A percentile compares a stretch with the other conserved stretches of the same genome.
phyloP scores from a whole-genome alignment of 202 grass and related monocot genomes.

The Tripidium arundinaceum region DNA sequence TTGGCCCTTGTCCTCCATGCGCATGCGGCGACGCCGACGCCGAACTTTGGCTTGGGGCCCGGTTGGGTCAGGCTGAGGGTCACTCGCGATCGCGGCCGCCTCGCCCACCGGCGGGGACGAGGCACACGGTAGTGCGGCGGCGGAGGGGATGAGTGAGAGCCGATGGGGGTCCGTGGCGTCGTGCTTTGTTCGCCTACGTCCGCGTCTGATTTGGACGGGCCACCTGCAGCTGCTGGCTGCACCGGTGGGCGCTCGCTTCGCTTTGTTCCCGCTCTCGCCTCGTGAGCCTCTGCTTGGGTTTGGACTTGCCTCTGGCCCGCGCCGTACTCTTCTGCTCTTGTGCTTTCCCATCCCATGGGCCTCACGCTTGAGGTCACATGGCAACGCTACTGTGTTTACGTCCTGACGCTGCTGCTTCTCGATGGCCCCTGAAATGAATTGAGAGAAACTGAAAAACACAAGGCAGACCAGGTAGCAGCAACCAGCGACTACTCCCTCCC shows the following conservation, averaged over 20 bases:
- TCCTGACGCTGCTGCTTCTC: not conserved
- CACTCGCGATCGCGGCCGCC: not conserved
- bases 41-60: not conserved
- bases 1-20: not conserved
- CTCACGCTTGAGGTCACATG: not conserved
- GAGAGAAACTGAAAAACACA: too few relatives aligned
- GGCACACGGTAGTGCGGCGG: not conserved
- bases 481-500: too few relatives aligned
- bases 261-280: not conserved
- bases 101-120: not conserved
- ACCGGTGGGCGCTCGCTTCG: not conserved
- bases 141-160: not conserved
- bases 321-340: too few relatives aligned
- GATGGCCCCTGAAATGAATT: too few relatives aligned
- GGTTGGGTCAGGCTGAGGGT: not conserved
- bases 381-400: too few relatives aligned
- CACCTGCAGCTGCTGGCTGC: not conserved
- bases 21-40: too few relatives aligned
- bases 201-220: slow-evolving; percentile 33
- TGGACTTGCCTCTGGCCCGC: not conserved
- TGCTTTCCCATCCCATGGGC: too few relatives aligned
- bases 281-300: too few relatives aligned
- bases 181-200: not conserved
- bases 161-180: not conserved
- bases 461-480: too few relatives aligned